Base-by-base conservation (phyloP, 2,329 filamentous ascomycete species). In the Stenocarpella maydis region DNA sequence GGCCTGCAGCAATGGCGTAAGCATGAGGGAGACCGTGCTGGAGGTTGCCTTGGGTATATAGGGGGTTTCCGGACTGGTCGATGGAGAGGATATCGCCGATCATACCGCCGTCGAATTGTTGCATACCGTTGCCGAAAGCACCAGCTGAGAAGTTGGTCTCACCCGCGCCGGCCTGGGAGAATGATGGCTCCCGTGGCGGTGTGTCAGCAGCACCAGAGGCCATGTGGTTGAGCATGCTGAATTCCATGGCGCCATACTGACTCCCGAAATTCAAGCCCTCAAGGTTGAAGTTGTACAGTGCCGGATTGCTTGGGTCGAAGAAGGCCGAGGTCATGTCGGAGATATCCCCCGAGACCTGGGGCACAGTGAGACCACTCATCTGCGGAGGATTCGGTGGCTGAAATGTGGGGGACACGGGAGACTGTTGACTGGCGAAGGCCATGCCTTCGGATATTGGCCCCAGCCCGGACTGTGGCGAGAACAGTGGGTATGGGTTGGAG, bases 141-240 rank as follows among this genome's bases (percentile, higher is more conserved):
- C 82, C 80, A 9, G 82, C 81, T 41, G 80, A 81, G 50, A 80
- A 85, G 71, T 78, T 79, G 65, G 81, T 76, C 52, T 82, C 81
- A 12, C 78, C 77, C 15, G 76, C 75, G 31, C 76, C 75, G 49
- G 78, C 76, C 55, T 83, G 81, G 26, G 82, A 79, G 69, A 86
- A 77, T 6, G 84, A 80, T 8, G 79, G 78, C 70, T 96, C 93
- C 67, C 89, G 89, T 6, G 91, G 88, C 8, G 91, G 90, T 19
- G 90, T 92, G 74, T 96, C 93, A n/a, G 90, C 92, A 17, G 93
- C 92, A 17, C 92, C 92, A n/a, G 92, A 94, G 70, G 93, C 94
- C 92, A 99, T 97, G 78, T 98, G 95, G 34, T 94, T 94, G 0
- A 99, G 88, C 88, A 98, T 98, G 66, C 94, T 92, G 78, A 98